These are phyloP conservation scores for Solanum clarkiae DNA, from an alignment of 257 asterid species.

Conservation along the genomic window DNA sequence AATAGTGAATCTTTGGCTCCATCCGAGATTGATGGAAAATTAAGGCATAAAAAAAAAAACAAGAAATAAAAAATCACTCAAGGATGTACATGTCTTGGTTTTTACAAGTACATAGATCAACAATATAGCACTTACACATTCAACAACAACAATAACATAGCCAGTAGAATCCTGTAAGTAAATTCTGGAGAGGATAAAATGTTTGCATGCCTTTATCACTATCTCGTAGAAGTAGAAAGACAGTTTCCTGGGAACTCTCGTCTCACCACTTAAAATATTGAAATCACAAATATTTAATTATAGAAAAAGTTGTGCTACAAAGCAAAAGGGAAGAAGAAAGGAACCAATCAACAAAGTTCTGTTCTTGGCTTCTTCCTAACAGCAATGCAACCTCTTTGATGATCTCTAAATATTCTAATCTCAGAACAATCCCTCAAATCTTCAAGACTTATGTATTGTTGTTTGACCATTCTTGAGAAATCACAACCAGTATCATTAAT, in stretches of 20 bases:
- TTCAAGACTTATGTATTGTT: constrained; percentile 72
- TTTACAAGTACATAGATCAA: background rate
- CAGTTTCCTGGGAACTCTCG: too few species aligned
- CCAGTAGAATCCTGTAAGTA: rapidly evolving
- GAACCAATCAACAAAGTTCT: constrained; percentile 30
- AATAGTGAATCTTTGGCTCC: too few species aligned
- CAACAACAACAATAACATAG: too few species aligned
- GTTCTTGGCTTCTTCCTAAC: constrained; percentile 61
- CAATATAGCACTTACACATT: background rate
- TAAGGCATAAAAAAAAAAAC: background rate
- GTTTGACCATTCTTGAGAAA: constrained; percentile 77
- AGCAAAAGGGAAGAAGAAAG: background rate
- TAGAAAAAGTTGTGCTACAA: background rate
- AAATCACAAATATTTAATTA: background rate
- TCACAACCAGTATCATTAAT: constrained; percentile 59
- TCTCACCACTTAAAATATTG: background rate
- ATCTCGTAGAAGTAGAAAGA: too few species aligned
- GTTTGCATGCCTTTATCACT: too few species aligned
- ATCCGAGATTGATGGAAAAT: too few species aligned
- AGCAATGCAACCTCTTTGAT: constrained; percentile 58
- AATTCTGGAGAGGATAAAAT: too few species aligned
- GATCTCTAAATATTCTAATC: constrained; percentile 59
- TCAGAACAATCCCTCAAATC: constrained; percentile 78
- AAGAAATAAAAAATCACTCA: background rate
- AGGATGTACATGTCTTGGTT: background rate